Evolutionary conservation across 441 rosid genomes (phyloP), one percentile per base, ranked within the genome.

Genomic region (Gossypium laxum): DNA sequence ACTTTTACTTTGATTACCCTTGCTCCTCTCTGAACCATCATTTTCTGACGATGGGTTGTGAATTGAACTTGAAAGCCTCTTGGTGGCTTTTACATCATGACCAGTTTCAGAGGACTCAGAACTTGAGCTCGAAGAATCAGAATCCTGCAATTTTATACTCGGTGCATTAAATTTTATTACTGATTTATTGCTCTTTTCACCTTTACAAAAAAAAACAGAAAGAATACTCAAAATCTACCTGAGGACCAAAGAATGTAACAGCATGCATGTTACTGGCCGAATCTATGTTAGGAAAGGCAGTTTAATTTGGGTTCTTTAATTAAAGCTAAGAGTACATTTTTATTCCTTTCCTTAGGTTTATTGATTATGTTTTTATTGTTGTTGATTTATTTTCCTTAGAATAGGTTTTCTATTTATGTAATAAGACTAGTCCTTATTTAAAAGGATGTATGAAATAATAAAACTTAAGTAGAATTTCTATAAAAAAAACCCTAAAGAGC

Each of bases 91-190:
- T 63, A 24, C 58, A 63, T 48, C 75, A 74, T 68, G 77, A 71
- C 60, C 74, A 71, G 71, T 79, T 82, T 82, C 79, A 58, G 85
- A 65, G 52, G 81, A 76, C 75, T 67, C 81, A 63, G 84, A 76
- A 60, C 76, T 82, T 62, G 79, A 60, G 74, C 83, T 78, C 73
- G 38, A 58, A 22, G 67, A 71, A 67, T 75, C 83, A 72, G 69
- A 68, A 70, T 61, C 84, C 98, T 91, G 92, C 87, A 81, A 41
- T 34, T 51, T 48, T 61, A 58, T 28, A 38, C 22, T 50, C 11
- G 12, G 45, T 8, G 45, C 45, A 38, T 38, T 38, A 38, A 38
- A 8, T 38, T 38, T 38, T 38, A 38, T 38, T 38, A 38, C 45
- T 38, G 45, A 38, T 38, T 38, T 38, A 38, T 38, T 34, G 43